Base-by-base conservation (phyloP, 176 grass and related monocot species). In the Juncus effusus region DNA sequence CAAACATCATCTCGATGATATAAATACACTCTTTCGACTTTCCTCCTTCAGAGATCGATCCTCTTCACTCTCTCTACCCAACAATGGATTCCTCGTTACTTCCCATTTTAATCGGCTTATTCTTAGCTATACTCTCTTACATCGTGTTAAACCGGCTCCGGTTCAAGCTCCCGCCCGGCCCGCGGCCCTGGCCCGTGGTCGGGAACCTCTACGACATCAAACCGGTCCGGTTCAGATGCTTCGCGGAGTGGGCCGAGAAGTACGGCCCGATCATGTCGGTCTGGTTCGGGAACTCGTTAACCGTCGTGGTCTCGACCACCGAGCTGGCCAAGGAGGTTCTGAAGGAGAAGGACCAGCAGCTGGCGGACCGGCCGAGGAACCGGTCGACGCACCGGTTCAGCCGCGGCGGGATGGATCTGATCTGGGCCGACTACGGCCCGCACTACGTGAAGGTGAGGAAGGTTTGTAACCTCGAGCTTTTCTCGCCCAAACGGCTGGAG, bases 391-490 rank as follows among this genome's bases (percentile, higher is more conserved):
- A 73, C 66, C 62, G 73, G 2, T 90, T 86, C 73, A 90, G 87
- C 76, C 79, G 79, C 13, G 44, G 65, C 61, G 87, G 83, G 0
- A 5, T 50, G 72, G 87, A 90, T 74, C 78, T 90, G 40, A 90
- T 90, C 82, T 90, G 87, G 82, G 82, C 87, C 37, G 87, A 90
- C 54, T 90, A 85, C 56, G 82, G 87, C 0, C 76, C 79, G 12
- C 82, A 90, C 82, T 90, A 86, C 56, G 80, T 90, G 36, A 90
- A 90, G 87, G 87, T 90, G 3, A 76, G 87, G 14, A 90, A 90
- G 79, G 41, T 90, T 49, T 90, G 82, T 54, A 90, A 86, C 70
- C 63, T 90, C 4, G 83, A 90, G 80, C 79, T 90, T 60, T 90
- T 86, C 68, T 78, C 87, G 59, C 87, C 63, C 36, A 67, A 73